Base-by-base conservation (phyloP, 345 rosid genomes). In the Salix koriyanagi region DNA sequence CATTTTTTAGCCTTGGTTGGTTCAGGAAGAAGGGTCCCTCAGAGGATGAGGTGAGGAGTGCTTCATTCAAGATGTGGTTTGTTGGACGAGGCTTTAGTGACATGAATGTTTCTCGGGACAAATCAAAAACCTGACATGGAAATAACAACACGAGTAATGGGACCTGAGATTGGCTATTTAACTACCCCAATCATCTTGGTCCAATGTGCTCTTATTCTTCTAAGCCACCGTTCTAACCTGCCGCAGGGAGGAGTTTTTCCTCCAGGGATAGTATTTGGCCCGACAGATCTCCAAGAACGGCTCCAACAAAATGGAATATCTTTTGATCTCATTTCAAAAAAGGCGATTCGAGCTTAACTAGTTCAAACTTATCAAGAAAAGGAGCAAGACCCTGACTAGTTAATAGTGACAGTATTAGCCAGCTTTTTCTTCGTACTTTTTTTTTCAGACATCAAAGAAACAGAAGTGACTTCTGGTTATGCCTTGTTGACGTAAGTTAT, bases 41-140 rank as follows among this genome's bases (percentile, higher is more conserved):
- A 0, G 95, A 91, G 73, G 97, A 92, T 26, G 95, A 92, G 80
- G 95, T 94, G 26, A 83, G 79, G 52, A 89, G 92, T 44, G 95
- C 97, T 39, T 82, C 97, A 18, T 94, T 92, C 52, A 91, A 92
- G 79, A 92, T 94, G 97, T 90, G 94, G 98, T 92, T 92, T 68
- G 79, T 94, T 6, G 97, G 92, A 13, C 89, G 83, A 26, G 98
- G 97, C 46, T 94, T 77, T 70, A 90, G 97, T 39, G 84, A 91
- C 46, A 72, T 60, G 66, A 83, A 73, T 58, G 83, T 76, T 72
- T 89, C 91, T 13, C 78, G 79, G 69, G 82, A 81, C 50, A 84
- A 86, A 21, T n/a, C n/a, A 52, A 58, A 88, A 86, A 79, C 92
- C 90, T 18, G 97, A 91, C 78, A 79, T 82, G 81, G 90, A 91